Conservation (phyloP, 208 protist species). For the Trypanosoma platydactyli region DNA sequence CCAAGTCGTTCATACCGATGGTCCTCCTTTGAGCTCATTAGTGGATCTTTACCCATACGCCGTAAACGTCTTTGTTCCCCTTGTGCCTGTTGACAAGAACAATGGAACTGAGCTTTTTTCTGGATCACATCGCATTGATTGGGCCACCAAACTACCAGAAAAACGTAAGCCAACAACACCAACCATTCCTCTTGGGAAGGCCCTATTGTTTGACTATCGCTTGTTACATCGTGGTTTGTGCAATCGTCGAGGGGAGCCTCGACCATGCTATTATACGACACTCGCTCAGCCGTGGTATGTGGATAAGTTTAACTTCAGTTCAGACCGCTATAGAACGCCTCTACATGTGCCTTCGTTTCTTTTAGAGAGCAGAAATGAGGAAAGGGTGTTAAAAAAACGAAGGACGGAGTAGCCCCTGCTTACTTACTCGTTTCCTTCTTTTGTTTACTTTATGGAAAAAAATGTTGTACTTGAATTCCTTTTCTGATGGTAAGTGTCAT, state of each 20-base stretch:
- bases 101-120: slow-evolving; percentile 70
- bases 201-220: slow-evolving; percentile 67
- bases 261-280: slow-evolving; percentile 68
- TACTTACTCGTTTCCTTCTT: slow-evolving; percentile 4
- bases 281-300: slow-evolving; percentile 57
- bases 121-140: slow-evolving; percentile 32
- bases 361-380: slow-evolving; percentile 17
- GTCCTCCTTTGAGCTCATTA: slow-evolving; percentile 43
- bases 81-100: slow-evolving; percentile 44
- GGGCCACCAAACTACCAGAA: slow-evolving; percentile 3
- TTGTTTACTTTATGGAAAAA: slow-evolving; percentile 13
- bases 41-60: slow-evolving; percentile 64
- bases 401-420: slow-evolving; percentile 8
- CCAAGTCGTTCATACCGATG: slow-evolving; percentile 60
- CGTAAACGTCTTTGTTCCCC: slow-evolving; percentile 74
- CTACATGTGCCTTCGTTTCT: slow-evolving; percentile 39
- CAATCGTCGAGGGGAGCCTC: slow-evolving; percentile 36
- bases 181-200: slow-evolving; percentile 37
- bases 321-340: slow-evolving; percentile 35
- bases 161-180: slow-evolving; percentile 33
- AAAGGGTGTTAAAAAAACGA: slow-evolving; percentile 12
- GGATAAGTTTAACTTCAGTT: slow-evolving; percentile 66
- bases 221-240: slow-evolving; percentile 55
- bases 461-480: not conserved
- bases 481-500: not conserved